Base-by-base conservation (phyloP, 495 filamentous ascomycete species). In the Penicillium salamii region DNA sequence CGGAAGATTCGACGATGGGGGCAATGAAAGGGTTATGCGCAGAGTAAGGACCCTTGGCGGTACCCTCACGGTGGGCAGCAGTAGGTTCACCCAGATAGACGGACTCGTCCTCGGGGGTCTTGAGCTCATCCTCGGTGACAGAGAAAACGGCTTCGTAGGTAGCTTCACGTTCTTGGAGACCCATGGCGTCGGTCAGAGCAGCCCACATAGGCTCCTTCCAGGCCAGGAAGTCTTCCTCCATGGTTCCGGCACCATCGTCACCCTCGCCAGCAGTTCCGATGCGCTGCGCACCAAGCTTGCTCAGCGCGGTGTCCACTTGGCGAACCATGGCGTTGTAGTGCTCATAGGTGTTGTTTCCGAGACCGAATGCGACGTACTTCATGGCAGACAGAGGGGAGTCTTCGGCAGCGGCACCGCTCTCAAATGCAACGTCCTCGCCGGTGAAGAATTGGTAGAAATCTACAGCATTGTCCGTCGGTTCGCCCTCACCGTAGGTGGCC, bases 131-230 rank as follows among this genome's bases (percentile, higher is more conserved):
- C 59, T 97, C 90, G 12, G 75, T 80, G 53, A 97, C 85, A 51
- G 77, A 80, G 61, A 96, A 97, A 42, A 95, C 84, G 29, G 93
- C 89, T 64, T 99, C 93, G 65, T 99, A 99, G 55, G 91, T 84
- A 41, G 93, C 87, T 68, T 99, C 93, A 40, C 93, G 90, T 69
- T 99, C 93, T 68, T 97, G 87, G 36, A 99, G 77, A 43, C 81
- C 79, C 86, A 99, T 87, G 54, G 86, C 79, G 42, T 89, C 81
- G 6, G 84, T 74, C 33, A 97, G 73, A 46, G 87, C 90, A 51
- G 76, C 71, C 93, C 93, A 99, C 95, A 99, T 99, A 41, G 91
- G 91, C 60, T 99, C 93, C 70, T 99, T 99, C 93, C 93, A 99
- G 52, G 93, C 88, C 63, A 99, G 75, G 69, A 97, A 99, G 61